Percentiles rank a stretch among this genome's conserved stretches.
Conservation (phyloP, 2,329 filamentous ascomycete species). For the Chrysoporthe austroafricana region DNA sequence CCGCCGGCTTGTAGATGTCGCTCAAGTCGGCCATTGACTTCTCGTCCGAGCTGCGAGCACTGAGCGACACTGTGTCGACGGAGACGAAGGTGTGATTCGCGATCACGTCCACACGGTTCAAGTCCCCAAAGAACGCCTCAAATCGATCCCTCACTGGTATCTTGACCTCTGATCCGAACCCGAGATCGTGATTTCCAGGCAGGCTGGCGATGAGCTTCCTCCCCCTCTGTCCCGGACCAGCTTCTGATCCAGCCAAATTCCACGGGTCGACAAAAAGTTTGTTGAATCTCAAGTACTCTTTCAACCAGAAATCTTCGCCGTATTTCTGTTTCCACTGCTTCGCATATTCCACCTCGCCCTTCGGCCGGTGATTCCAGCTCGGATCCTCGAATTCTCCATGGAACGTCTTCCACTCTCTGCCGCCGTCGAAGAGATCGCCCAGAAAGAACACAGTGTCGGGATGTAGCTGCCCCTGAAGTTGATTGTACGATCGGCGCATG, state of each 20-base stretch:
- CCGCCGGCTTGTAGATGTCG: constrained; percentile 74
- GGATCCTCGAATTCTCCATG: constrained; percentile 63
- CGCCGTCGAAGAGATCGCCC: constrained; percentile 93
- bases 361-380: constrained; percentile 58
- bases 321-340: constrained; percentile 76
- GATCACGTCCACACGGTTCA: constrained; percentile 88
- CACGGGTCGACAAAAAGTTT: constrained; percentile 79
- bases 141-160: constrained; percentile 81
- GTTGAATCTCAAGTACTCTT: constrained; percentile 85
- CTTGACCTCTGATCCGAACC: constrained; percentile 86
- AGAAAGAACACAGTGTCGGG: constrained; percentile 91
- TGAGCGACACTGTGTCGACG: constrained; percentile 85
- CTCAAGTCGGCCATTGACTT: constrained; percentile 55
- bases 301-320: constrained; percentile 80
- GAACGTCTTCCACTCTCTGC: constrained; percentile 86
- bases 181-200: constrained; percentile 93
- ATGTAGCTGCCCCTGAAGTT: constrained; percentile 73
- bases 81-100: constrained; percentile 96
- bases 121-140: constrained; percentile 83
- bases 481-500: constrained; percentile 78
- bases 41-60: constrained; percentile 64
- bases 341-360: constrained; percentile 56
- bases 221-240: constrained; percentile 64
- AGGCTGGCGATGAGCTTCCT: constrained; percentile 82
- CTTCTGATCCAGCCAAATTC: constrained; percentile 58